phyloP scores from a whole-genome alignment of 495 filamentous ascomycete genomes.

The Halenospora varia region DNA sequence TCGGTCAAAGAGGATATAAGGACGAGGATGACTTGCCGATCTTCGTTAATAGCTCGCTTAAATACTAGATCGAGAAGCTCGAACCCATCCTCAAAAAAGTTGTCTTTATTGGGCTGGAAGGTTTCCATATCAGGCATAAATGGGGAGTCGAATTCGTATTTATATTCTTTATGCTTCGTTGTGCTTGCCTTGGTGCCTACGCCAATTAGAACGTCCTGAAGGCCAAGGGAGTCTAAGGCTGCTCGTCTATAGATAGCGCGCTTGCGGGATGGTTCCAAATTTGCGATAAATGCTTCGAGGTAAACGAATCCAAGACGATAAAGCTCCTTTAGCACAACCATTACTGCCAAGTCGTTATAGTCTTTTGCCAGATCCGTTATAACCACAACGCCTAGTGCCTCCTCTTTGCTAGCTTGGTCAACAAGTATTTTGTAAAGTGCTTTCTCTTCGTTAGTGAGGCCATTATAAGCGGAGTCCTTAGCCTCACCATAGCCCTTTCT shows the following conservation, averaged over 20 bases:
- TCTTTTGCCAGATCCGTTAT: slow-evolving; percentile 6
- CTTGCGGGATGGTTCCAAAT: slow-evolving; percentile 1
- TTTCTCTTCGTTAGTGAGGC: not conserved
- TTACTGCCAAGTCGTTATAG: slow-evolving; percentile 1
- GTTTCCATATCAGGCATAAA: slow-evolving; percentile 6
- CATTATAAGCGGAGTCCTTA: not conserved
- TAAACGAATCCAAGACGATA: not conserved
- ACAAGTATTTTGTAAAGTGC: not conserved
- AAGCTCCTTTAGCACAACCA: not conserved
- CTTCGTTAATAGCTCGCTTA: slow-evolving; percentile 3
- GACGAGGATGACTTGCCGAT: not conserved
- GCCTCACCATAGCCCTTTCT: not conserved
- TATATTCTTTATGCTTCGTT: slow-evolving; percentile 4
- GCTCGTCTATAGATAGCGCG: not conserved
- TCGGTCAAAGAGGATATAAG: slow-evolving; percentile 11
- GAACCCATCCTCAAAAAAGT: slow-evolving; percentile 5
- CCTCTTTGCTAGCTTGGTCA: not conserved
- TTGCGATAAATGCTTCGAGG: slow-evolving; percentile 1
- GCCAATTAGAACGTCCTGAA: slow-evolving; percentile 3
- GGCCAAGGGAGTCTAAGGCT: slow-evolving; percentile 9
- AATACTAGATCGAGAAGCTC: slow-evolving; percentile 6
- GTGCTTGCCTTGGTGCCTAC: slow-evolving; percentile 2
- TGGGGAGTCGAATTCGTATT: slow-evolving; percentile 2
- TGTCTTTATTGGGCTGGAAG: not conserved
- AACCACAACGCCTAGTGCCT: not conserved